Conservation (phyloP, 441 rosid species). For the Dalechampia spathulata region DNA sequence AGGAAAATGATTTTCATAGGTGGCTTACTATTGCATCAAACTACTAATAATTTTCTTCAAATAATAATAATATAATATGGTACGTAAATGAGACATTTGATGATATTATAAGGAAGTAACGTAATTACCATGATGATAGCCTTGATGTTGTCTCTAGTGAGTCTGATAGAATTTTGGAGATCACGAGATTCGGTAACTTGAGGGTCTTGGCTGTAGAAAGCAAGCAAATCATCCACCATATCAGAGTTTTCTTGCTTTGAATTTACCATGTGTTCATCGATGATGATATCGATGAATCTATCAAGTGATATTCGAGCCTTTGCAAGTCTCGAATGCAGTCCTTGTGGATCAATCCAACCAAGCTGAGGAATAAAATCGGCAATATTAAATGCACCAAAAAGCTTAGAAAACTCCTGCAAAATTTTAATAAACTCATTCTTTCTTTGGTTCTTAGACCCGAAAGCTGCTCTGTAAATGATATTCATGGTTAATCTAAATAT, state of each 20-base stretch:
- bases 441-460: constrained; percentile 55
- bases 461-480: constrained; percentile 74
- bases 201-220: constrained; percentile 63
- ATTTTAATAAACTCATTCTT: constrained; percentile 72
- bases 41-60: no score
- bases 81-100: no score
- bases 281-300: constrained; percentile 62
- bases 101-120: no score
- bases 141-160: constrained; percentile 81
- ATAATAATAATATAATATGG: no score
- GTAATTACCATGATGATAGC: constrained; percentile 96
- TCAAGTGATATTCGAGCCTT: constrained; percentile 68
- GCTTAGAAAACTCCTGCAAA: constrained; percentile 86
- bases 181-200: constrained; percentile 50
- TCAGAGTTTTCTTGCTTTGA: constrained; percentile 36
- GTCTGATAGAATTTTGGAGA: constrained; percentile 52
- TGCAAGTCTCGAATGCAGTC: constrained; percentile 41
- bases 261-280: constrained; percentile 70
- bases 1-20: no score
- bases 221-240: constrained; percentile 88
- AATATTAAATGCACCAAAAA: constrained; percentile 88
- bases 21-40: no score
- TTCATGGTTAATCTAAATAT: constrained; percentile 67
- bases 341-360: constrained; percentile 72
- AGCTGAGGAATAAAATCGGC: constrained; percentile 79